Evolutionary conservation across 495 filamentous ascomycete genomes (phyloP), one percentile per base, ranked within the genome.

Genomic region (Pseudomonodictys pantanalensis): DNA sequence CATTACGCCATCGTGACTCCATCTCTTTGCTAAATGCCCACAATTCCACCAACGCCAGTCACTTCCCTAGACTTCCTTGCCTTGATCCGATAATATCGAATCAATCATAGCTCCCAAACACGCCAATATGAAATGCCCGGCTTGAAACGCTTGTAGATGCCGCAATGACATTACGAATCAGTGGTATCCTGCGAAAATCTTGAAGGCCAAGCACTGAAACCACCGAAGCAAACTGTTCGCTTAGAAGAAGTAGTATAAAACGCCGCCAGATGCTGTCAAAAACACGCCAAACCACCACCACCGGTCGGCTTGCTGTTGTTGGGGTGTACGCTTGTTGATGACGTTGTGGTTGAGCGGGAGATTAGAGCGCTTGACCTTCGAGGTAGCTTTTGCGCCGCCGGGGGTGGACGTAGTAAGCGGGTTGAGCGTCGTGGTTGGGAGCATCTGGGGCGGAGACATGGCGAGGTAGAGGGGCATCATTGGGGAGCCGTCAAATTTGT

Each of bases 391-490:
- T 3, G 73, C 66, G 17, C 69, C 73, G 15, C 72, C 64, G 15
- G 73, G 66, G 1, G 71, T 68, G 0, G 72, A 55, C 4, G 71
- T 72, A 4, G 59, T 48, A 18, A 76, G 77, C 1, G 86, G 83
- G 66, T 88, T 86, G 61, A 91, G 70, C 0, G 84, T 88, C 32
- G 75, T 72, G 2, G 87, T 89, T 2, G 88, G 87, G 7, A 91
- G 81, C 86, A 92, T 92, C 68, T 84, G 75, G 0, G 88, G 88
- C 7, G 87, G 84, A 9, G 69, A 78, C 66, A 82, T 84, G 65
- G 79, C 82, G 46, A 90, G 78, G 68, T 85, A 92, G 81, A 92
- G 82, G 4, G 87, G 87, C 47, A 87, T 81, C 73, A 89, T 76
- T 24, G 86, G 85, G 1, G 81, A 70, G 47, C 86, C 87, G 67